Base-by-base conservation (phyloP, 2,329 filamentous ascomycete genomes). In the Aspergillus amoenus region DNA sequence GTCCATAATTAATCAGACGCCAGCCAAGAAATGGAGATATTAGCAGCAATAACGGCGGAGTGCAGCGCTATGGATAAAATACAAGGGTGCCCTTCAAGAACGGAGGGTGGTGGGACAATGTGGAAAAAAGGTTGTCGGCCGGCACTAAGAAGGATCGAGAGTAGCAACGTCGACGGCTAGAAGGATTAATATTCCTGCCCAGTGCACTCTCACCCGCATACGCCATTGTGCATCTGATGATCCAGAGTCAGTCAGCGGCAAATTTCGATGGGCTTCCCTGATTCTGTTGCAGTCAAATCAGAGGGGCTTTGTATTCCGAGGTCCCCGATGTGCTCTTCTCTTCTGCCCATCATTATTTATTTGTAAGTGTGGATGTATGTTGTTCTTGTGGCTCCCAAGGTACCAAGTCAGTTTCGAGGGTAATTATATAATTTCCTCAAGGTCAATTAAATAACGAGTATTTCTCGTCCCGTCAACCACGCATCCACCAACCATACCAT, bases 181-280 rank as follows among this genome's bases (percentile, higher is more conserved):
- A 44, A 56, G 40, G 43, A 46, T 15, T 46, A 47, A 50, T 44
- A 34, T 34, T 32, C 9, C 52, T 55, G 52, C 21, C 21, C 21
- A 21, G 21, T 21, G 21, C 34, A 47, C 42, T 13, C 34, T 46
- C 37, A 45, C 17, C 53, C 42, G 49, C 60, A 60, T 59, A 62
- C 61, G 59, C 61, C 55, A 60, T 60, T 57, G 55, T 64, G 61
- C 60, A 64, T 57, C 40, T 48, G 55, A 55, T 48, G 47, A 24
- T 55, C 52, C 51, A 47, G 55, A 40, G 55, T 52, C 55, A 57
- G 49, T 30, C 34, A 37, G 34, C 44, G 41, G 52, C 37, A 42
- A 48, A 17, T 48, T 34, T 34, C 30, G 39, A 32, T 15, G 13
- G 37, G 9, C 17, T 55, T 55, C 52, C 45, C 52, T 55, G 52